Evolutionary conservation across 768 basidiomycete species (phyloP).

Genomic region (Tylopilus felleus): DNA sequence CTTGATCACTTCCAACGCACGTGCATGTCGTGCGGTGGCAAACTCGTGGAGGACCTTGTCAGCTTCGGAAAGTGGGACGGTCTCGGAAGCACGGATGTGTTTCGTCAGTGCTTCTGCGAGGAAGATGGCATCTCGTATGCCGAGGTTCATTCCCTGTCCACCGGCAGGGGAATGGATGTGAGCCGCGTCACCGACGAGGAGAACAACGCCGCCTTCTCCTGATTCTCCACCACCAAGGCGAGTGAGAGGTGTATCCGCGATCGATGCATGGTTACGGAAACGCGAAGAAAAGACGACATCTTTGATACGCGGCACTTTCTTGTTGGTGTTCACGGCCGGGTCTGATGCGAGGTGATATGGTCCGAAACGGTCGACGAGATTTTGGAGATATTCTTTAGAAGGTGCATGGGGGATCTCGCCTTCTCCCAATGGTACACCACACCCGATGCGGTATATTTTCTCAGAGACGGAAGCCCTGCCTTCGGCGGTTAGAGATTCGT

Average conservation of each 20-base stretch:
- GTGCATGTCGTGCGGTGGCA: constrained; percentile 32
- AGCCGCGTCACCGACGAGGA: constrained; percentile 46
- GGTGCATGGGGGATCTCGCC: constrained; percentile 38
- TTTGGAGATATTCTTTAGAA: constrained; percentile 42
- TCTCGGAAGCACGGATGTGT: constrained; percentile 26
- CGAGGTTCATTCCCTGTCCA: constrained; percentile 57
- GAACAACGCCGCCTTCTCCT: constrained; percentile 16
- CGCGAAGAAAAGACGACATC: constrained; percentile 43
- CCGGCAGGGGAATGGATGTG: constrained; percentile 51
- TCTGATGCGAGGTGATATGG: constrained; percentile 30
- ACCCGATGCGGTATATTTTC: constrained; percentile 39
- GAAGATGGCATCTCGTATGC: constrained; percentile 49
- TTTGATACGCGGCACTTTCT: constrained; percentile 32
- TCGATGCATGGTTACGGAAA: constrained; percentile 42
- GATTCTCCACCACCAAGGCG: constrained; percentile 23
- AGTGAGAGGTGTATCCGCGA: constrained; percentile 37
- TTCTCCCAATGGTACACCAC: constrained; percentile 33
- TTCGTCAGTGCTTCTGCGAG: constrained; percentile 40
- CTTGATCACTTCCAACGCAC: constrained; percentile 40
- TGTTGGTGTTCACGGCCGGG: constrained; percentile 28
- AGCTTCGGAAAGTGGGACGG: constrained; percentile 3
- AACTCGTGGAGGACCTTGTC: constrained; percentile 36
- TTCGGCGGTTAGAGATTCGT: constrained; percentile 10
- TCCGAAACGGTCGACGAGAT: constrained; percentile 39
- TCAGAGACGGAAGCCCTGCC: constrained; percentile 5